Base-by-base conservation (phyloP, 2,329 filamentous ascomycete species). In the Arthrobotrys sphaeroides region DNA sequence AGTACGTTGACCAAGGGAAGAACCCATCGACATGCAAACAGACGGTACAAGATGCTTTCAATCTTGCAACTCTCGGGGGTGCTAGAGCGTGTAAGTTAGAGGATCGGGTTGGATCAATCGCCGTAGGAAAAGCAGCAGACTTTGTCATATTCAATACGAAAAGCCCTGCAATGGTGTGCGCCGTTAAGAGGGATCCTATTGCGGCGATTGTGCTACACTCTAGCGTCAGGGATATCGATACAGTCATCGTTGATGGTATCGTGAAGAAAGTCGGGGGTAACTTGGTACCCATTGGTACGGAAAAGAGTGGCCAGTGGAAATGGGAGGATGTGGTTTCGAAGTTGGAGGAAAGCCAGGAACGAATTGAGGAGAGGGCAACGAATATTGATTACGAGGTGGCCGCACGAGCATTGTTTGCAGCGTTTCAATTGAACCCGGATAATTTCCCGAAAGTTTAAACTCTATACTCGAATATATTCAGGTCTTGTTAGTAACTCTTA, bases 21-120 rank as follows among this genome's bases (percentile, higher is more conserved):
- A 78, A 80, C 33, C 80, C 80, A 1, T 68, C 62, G 2, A 78
- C 77, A 51, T 69, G 81, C 0, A 81, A 80, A 22, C 78, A 82
- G 28, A 81, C 80, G 0, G 83, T 82, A 0, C 82, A 84, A 47
- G 82, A 85, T 40, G 84, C 82, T 1, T 87, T 85, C 78, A 86
- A 86, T 74, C 82, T 87, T 4, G 85, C 81, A 0, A 87, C 85
- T 0, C 82, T 86, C n/a, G 80, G 81, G 1, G 85, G 84, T 0
- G 85, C 85, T 0, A 80, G 82, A 65, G 84, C 84, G 0, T 79
- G 83, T 2, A 81, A 83, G 0, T 81, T 86, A 82, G 81, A 82
- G 18, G 78, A 82, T 7, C 77, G 83, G 47, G 81, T 86, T 22
- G 86, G 85, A 0, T 83, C 82, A 16, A 81, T 49, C 40, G 80